Conservation (phyloP, 768 basidiomycete species). For the Psilocybe sp. region DNA sequence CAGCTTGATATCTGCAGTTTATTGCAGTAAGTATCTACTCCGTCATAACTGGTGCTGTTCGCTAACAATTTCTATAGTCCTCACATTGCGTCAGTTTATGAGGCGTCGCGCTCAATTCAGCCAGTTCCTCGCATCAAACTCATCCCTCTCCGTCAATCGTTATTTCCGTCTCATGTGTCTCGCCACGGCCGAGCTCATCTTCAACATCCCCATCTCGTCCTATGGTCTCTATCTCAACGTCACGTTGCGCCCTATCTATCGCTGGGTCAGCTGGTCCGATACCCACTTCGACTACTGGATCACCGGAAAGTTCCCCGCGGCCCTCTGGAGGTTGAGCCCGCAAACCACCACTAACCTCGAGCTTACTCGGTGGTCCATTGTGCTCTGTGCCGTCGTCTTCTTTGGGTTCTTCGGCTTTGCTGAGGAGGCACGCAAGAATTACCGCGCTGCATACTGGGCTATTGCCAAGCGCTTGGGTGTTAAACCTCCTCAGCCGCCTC, state of each 20-base stretch:
- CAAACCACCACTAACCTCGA: constrained; percentile 25
- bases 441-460: constrained; percentile 18
- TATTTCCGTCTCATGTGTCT: constrained; percentile 46
- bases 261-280: constrained; percentile 31
- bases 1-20: constrained; percentile 9
- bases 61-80: constrained; percentile 5
- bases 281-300: constrained; percentile 25
- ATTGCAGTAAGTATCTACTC: constrained; percentile 11
- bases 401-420: constrained; percentile 63
- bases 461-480: neutral
- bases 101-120: constrained; percentile 20
- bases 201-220: constrained; percentile 31
- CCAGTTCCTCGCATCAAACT: constrained; percentile 24
- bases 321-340: constrained; percentile 32
- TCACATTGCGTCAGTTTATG: constrained; percentile 19
- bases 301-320: constrained; percentile 13
- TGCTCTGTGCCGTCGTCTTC: constrained; percentile 48
- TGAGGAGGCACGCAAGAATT: constrained; percentile 50
- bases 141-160: constrained; percentile 27
- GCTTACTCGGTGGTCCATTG: constrained; percentile 26
- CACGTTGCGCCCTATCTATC: constrained; percentile 12
- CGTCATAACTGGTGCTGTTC: neutral
- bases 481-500: neutral
- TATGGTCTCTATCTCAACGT: constrained; percentile 21
- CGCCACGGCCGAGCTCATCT: constrained; percentile 32